Evolutionary conservation across 768 basidiomycete species (phyloP).

Genomic region (Sporobolomyces phaffii): DNA sequence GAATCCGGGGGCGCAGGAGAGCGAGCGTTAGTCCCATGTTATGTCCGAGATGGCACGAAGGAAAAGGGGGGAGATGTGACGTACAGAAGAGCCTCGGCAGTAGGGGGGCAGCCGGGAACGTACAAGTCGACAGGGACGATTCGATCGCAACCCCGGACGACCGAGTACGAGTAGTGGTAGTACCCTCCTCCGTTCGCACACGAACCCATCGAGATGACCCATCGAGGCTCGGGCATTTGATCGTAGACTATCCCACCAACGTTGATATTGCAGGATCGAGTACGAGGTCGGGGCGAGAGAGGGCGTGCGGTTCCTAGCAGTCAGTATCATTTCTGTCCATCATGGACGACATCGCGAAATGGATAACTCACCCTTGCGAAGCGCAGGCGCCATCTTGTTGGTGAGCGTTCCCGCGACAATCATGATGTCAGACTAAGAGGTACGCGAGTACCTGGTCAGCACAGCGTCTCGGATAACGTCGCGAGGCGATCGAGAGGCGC

Average conservation of each 20-base stretch:
- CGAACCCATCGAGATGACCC: constrained; percentile 99
- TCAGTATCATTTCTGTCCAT: constrained; percentile 53
- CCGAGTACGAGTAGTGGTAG: constrained; percentile 97
- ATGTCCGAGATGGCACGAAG: neutral
- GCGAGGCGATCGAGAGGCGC: neutral
- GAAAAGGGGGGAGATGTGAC: constrained; percentile 43
- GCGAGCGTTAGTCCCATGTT: neutral
- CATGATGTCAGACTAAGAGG: constrained; percentile 83
- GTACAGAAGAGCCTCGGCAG: constrained; percentile 90
- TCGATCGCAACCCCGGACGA: constrained; percentile 95
- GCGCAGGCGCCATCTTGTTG: constrained; percentile 98
- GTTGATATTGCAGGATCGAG: no score
- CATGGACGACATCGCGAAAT: constrained; percentile 22
- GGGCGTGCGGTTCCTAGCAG: no score
- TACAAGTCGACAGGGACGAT: constrained; percentile 99
- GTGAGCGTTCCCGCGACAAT: constrained; percentile 98
- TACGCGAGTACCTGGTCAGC: neutral
- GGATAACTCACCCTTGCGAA: constrained; percentile 69
- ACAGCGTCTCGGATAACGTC: neutral
- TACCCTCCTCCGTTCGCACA: constrained; percentile 98
- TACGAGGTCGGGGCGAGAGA: no score
- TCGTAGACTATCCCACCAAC: constrained; percentile 42
- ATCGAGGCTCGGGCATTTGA: constrained; percentile 98
- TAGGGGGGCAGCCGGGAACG: constrained; percentile 86
- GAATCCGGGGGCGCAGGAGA: no score